Conservation (phyloP, 768 basidiomycete species). For the Phallus indusiatus region DNA sequence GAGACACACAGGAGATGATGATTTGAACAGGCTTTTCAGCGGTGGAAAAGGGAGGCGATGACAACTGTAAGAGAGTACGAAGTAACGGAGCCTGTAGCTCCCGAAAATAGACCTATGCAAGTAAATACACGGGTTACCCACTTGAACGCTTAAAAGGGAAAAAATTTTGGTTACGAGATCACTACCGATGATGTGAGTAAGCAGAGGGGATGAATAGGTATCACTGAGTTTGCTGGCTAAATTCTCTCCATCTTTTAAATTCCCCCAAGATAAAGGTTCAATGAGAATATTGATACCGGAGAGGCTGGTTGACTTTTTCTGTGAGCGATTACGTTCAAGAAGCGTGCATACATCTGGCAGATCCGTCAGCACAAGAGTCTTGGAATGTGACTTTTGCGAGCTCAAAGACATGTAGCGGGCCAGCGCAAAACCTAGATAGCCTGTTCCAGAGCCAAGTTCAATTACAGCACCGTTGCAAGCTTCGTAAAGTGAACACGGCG, state of each 20-base stretch:
- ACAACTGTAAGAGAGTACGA: conserved; percentile 62
- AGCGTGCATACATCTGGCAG: conserved; percentile 61
- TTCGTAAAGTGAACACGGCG: conserved; percentile 31
- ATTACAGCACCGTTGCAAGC: conserved; percentile 30
- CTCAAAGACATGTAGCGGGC: conserved; percentile 32
- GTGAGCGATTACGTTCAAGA: conserved; percentile 31
- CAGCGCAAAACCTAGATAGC: conserved; percentile 44
- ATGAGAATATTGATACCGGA: conserved; percentile 28
- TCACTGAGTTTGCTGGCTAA: conserved; percentile 31
- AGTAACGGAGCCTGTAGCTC: conserved; percentile 71
- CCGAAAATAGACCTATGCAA: conserved; percentile 70
- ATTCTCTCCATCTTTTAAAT: conserved; percentile 28
- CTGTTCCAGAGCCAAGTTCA: conserved; percentile 76
- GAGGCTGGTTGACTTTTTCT: not conserved
- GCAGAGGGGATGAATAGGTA: not conserved
- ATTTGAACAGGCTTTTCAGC: conserved; percentile 23
- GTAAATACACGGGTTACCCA: conserved; percentile 1
- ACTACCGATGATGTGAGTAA: conserved; percentile 68
- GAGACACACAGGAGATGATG: conserved; percentile 46
- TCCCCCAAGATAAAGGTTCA: conserved; percentile 66
- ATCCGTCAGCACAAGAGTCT: conserved; percentile 49
- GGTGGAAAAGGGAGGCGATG: conserved; percentile 38
- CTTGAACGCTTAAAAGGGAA: not conserved
- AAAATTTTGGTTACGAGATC: conserved; percentile 47
- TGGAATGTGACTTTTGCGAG: conserved; percentile 10